phyloP scores from a whole-genome alignment of 1,139 yeast species.

The Blastobotrys elegans region DNA sequence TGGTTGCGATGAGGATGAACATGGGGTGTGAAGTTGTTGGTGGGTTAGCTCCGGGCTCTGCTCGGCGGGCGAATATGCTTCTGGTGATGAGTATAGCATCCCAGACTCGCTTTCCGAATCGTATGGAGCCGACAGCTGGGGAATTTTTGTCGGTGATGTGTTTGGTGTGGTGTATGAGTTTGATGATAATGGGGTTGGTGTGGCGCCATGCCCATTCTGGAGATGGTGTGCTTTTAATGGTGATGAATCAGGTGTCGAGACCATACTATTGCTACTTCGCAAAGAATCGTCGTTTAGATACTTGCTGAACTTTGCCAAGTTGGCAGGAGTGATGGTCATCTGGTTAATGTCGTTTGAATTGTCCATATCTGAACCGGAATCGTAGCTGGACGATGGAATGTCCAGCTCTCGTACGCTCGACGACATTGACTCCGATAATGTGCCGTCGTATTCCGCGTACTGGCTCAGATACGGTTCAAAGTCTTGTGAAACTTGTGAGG shows the following conservation, averaged over 20 bases:
- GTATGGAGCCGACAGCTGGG: not conserved
- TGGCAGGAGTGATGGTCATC: constrained; percentile 26
- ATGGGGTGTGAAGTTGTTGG: not conserved
- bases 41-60: constrained; percentile 9
- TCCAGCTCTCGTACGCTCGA: constrained; percentile 29
- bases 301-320: constrained; percentile 28
- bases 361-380: not conserved
- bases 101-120: constrained; percentile 12
- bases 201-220: not conserved
- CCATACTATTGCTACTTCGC: not conserved
- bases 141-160: constrained; percentile 7
- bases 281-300: constrained; percentile 15
- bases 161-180: constrained; percentile 8
- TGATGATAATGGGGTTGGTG: constrained; percentile 2
- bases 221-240: constrained; percentile 10
- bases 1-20: not conserved
- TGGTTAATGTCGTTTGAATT: constrained; percentile 11
- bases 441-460: constrained; percentile 30
- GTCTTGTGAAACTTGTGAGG: constrained; percentile 28
- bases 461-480: constrained; percentile 33
- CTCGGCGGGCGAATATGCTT: constrained; percentile 10
- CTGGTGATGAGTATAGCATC: constrained; percentile 13
- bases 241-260: constrained; percentile 14
- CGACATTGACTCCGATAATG: constrained; percentile 25
- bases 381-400: constrained; percentile 18